phyloP scores from a whole-genome alignment of 2,329 filamentous ascomycete species.

The Balansia obtecta region DNA sequence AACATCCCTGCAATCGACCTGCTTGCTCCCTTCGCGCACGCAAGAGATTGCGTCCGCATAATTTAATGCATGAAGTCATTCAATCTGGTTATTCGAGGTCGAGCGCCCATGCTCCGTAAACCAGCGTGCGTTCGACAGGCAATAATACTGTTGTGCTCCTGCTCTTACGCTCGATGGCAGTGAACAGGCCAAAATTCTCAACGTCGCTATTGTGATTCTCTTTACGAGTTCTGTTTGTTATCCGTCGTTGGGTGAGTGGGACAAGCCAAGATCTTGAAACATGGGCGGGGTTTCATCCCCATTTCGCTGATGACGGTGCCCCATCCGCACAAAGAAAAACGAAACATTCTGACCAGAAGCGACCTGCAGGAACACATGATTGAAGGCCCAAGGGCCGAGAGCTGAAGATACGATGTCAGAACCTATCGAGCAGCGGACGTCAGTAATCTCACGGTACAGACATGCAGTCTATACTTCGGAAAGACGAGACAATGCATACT shows the following conservation, averaged over 20 bases:
- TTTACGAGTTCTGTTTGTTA: background rate
- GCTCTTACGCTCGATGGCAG: background rate
- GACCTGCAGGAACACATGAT: background rate
- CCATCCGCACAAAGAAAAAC: background rate
- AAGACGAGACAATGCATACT: background rate
- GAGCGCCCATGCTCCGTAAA: background rate
- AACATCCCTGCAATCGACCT: no score
- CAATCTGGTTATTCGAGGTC: background rate
- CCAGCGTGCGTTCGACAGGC: background rate
- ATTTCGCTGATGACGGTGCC: background rate
- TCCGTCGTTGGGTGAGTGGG: background rate
- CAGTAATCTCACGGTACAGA: no score
- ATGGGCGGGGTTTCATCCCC: constrained; percentile 1
- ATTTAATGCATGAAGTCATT: no score
- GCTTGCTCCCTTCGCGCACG: no score
- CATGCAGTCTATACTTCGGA: no score
- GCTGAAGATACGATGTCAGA: no score
- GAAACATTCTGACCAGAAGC: background rate
- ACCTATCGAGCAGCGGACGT: background rate
- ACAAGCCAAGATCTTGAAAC: constrained; percentile 9
- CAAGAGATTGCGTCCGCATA: no score
- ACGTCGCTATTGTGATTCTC: background rate
- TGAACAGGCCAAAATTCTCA: background rate
- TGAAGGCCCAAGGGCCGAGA: no score
- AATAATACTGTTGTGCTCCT: background rate